Evolutionary conservation across 2,329 filamentous ascomycete genomes (phyloP), one percentile per base, ranked within the genome.

Genomic region (Fusarium pininemorale): DNA sequence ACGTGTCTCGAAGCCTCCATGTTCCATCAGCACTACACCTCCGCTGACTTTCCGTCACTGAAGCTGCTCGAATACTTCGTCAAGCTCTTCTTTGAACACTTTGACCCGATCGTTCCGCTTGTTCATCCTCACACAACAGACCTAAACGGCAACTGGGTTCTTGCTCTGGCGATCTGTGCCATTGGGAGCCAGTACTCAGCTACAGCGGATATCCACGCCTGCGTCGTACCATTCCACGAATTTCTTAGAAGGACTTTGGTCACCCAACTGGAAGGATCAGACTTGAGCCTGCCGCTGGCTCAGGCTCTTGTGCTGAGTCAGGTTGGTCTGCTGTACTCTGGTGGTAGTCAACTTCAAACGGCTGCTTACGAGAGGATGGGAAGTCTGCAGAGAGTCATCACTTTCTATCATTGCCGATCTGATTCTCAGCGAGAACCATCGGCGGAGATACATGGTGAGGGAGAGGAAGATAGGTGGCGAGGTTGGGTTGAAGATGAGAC

Each of bases 61-160:
- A 60, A 65, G 11, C 70, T 80, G 4, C 57, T 82, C 39, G 77
- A 81, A 45, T 72, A 78, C n/a, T 82, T 81, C 42, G 69, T 79
- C 30, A 75, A 66, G 10, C 74, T 83, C 1, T 83, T 79, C 51
- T 81, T 82, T 58, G 72, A 79, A 22, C 70, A 81, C 38, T 82
- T 83, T 45, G 75, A 81, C 58, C 73, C 77, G 2, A 78, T 81
- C 11, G 44, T 83, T 10, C 79, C 81, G 5, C 77, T 83, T 22
- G 74, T 81, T 1, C 78, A 82, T 39, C 50, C 66, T 13, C 66
- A 39, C 0, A 18, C 68, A 5, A 55, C 63, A 2, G 58, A 65
- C 7, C 12, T 73, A 0, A 72, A 76, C 4, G 58, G 73, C 0
- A 56, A 65, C 18, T 79, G 77, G 78, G 39, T 75, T 7, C 56